These are phyloP conservation scores for Neopestalotiopsis sp. DNA, from an alignment of 2,329 filamentous ascomycete genomes.

Conservation along the genomic window DNA sequence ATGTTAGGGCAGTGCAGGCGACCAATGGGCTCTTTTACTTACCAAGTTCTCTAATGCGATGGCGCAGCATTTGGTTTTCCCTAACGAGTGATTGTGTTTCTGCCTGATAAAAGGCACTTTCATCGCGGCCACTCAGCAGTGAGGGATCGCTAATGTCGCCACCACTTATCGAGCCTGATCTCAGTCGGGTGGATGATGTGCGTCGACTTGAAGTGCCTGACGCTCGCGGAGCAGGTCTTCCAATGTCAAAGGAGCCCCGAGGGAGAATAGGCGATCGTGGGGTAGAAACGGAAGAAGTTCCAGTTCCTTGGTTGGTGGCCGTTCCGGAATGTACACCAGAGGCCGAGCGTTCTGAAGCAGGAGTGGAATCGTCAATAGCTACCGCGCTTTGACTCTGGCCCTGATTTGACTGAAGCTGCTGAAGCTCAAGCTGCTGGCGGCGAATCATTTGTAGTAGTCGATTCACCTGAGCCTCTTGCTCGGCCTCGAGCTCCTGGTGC, in stretches of 20 bases:
- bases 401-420: constrained; percentile 59
- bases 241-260: constrained; percentile 65
- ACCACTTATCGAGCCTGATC: constrained; percentile 62
- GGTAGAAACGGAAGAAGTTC: constrained; percentile 48
- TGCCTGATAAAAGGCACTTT: constrained; percentile 80
- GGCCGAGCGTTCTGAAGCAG: constrained; percentile 49
- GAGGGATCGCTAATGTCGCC: constrained; percentile 64
- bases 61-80: constrained; percentile 83
- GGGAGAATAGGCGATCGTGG: constrained; percentile 57
- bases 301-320: constrained; percentile 35
- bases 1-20: not conserved
- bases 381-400: constrained; percentile 43
- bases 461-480: constrained; percentile 82
- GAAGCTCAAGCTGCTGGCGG: constrained; percentile 74
- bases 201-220: constrained; percentile 66
- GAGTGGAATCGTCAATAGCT: constrained; percentile 57
- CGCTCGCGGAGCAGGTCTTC: constrained; percentile 59
- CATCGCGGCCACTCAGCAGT: constrained; percentile 70
- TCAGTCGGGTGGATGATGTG: constrained; percentile 59
- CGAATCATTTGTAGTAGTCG: constrained; percentile 79
- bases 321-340: constrained; percentile 41
- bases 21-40: constrained; percentile 31
- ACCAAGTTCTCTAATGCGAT: constrained; percentile 77
- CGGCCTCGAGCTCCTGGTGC: constrained; percentile 79
- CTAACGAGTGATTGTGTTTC: constrained; percentile 79